These are phyloP conservation scores for Yarrowia galli DNA, from an alignment of 1,139 yeast genomes.

Conservation along the genomic window DNA sequence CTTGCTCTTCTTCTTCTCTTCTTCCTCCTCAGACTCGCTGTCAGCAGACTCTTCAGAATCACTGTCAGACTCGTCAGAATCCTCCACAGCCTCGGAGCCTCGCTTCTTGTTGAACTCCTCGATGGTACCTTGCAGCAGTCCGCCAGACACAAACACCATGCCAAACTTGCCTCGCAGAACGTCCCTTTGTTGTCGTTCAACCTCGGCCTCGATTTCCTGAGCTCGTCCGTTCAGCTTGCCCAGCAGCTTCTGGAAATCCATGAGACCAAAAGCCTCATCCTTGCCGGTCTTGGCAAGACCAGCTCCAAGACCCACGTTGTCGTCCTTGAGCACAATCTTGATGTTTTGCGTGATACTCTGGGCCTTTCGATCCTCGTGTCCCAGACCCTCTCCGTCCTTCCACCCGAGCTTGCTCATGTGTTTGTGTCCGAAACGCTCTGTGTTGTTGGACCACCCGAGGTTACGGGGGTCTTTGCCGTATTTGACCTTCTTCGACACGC, in stretches of 20 bases:
- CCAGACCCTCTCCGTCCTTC: constrained; percentile 91
- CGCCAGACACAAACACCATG: constrained; percentile 84
- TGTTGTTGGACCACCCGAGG: constrained; percentile 91
- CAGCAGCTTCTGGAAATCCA: constrained; percentile 87
- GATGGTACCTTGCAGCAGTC: constrained; percentile 83
- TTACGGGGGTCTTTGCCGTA: constrained; percentile 94
- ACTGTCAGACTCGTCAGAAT: constrained; percentile 41
- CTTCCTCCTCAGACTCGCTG: constrained; percentile 47
- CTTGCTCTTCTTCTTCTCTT: constrained; percentile 42
- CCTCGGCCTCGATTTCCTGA: constrained; percentile 47
- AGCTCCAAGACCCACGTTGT: constrained; percentile 83
- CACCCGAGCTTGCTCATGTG: constrained; percentile 86
- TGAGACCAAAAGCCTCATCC: constrained; percentile 90
- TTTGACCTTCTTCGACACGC: constrained; percentile 78
- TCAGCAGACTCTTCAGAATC: constrained; percentile 40
- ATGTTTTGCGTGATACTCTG: constrained; percentile 72
- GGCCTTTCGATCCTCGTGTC: constrained; percentile 63
- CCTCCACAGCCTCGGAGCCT: constrained; percentile 46
- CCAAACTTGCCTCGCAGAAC: constrained; percentile 83
- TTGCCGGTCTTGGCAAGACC: constrained; percentile 60
- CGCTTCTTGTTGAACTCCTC: constrained; percentile 56
- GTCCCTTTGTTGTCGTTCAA: constrained; percentile 45
- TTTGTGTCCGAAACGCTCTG: constrained; percentile 84
- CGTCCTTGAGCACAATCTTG: constrained; percentile 80
- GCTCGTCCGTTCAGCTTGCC: constrained; percentile 70